These are phyloP conservation scores for Papiliotrema fonsecae DNA, from an alignment of 1,284 basidiomycete species.

Conservation along the genomic window DNA sequence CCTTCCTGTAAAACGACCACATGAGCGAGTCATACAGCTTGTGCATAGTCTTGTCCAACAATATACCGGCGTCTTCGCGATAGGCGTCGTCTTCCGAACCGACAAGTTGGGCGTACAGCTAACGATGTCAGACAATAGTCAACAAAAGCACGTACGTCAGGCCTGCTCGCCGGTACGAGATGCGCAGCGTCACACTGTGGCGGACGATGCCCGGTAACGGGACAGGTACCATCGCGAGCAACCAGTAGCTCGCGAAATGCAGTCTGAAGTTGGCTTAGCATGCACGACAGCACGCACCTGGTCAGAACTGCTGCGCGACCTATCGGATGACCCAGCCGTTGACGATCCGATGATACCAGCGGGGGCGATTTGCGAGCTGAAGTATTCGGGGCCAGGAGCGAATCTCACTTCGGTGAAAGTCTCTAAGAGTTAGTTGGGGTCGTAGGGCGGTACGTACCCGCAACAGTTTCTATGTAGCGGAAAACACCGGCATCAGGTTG, in stretches of 20 bases:
- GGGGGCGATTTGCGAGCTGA: not conserved
- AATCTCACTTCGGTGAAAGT: not conserved
- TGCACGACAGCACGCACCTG: not conserved
- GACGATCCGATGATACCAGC: not conserved
- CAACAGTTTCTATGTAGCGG: not conserved
- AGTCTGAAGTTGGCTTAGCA: not conserved
- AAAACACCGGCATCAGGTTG: not conserved
- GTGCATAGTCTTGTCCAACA: not conserved
- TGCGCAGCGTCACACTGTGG: not conserved
- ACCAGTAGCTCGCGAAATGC: not conserved
- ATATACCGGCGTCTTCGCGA: not conserved
- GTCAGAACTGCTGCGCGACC: not conserved
- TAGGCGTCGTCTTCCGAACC: not conserved
- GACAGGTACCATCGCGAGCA: not conserved
- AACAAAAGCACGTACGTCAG: not conserved
- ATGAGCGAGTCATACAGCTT: conserved; percentile 1
- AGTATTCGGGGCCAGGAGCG: not conserved
- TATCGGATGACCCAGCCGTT: not conserved
- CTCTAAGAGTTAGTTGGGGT: not conserved
- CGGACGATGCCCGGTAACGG: not conserved
- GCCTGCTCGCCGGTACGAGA: not conserved
- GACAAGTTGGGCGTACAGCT: not conserved
- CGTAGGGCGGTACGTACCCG: not conserved
- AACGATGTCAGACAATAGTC: not conserved
- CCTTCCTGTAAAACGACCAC: not conserved